A percentile compares a stretch with the other conserved stretches of the same genome.
Conservation (phyloP, 2,329 filamentous ascomycete species). For the Trichophyton mentagrophytes region DNA sequence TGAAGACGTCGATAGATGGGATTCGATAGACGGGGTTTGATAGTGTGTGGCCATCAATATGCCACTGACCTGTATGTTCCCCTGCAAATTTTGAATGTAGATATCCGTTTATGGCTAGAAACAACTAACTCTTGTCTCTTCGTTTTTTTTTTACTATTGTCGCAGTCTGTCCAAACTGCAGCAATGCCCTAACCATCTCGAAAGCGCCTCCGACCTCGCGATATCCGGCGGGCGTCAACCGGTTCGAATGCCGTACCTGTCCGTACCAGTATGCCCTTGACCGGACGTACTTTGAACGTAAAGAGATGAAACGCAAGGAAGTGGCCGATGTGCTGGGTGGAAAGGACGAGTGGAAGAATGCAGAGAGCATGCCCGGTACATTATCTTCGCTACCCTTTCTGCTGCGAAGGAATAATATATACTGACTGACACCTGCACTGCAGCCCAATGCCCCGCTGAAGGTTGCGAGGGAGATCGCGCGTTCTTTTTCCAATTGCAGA, state of each 20-base stretch:
- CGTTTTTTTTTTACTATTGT: not conserved
- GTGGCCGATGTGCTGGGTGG: constrained; percentile 85
- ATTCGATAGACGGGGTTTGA: not conserved
- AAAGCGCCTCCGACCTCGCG: constrained; percentile 26
- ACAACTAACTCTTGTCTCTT: constrained; percentile 6
- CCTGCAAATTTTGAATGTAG: not conserved
- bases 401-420: no score
- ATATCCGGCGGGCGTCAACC: constrained; percentile 46
- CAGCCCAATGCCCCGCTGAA: constrained; percentile 69
- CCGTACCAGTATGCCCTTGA: constrained; percentile 81
- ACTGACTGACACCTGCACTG: not conserved
- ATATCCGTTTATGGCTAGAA: not conserved
- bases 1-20: not conserved
- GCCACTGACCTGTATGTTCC: constrained; percentile 28
- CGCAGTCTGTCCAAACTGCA: constrained; percentile 38
- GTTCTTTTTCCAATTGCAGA: constrained; percentile 94
- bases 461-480: constrained; percentile 72
- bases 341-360: constrained; percentile 78
- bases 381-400: not conserved
- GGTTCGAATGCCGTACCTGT: constrained; percentile 89
- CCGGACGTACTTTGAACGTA: constrained; percentile 68
- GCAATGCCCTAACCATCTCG: constrained; percentile 37
- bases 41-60: constrained; percentile 14
- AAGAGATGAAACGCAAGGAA: constrained; percentile 68
- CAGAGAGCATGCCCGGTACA: constrained; percentile 60